These are phyloP conservation scores for Russula earlei DNA, from an alignment of 768 basidiomycete species.

Conservation along the genomic window DNA sequence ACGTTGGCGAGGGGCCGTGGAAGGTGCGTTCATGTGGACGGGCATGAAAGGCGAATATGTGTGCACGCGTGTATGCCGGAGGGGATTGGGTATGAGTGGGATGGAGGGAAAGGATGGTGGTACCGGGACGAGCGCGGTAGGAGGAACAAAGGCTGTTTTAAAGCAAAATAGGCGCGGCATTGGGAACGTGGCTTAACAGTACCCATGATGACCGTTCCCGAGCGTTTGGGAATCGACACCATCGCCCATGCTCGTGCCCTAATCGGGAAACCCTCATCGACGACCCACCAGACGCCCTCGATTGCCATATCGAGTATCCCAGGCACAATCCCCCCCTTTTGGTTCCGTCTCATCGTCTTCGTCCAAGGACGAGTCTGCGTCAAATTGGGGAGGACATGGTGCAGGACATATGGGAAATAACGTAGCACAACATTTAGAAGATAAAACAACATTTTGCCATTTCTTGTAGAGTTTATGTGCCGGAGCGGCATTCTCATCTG, in stretches of 20 bases:
- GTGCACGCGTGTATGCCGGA: background rate
- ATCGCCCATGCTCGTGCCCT: too few relatives aligned
- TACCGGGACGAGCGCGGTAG: background rate
- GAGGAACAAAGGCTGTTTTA: slow-evolving; percentile 4
- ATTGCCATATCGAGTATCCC: too few relatives aligned
- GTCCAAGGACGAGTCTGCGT: too few relatives aligned
- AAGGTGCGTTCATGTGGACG: background rate
- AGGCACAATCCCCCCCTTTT: too few relatives aligned
- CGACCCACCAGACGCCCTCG: too few relatives aligned
- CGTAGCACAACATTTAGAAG: too few relatives aligned
- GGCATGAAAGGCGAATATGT: background rate
- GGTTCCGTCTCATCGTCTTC: too few relatives aligned
- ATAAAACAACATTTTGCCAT: too few relatives aligned
- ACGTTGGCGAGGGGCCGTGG: background rate
- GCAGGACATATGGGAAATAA: too few relatives aligned
- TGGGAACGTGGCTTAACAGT: slow-evolving; percentile 10
- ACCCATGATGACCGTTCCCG: background rate
- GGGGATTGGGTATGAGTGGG: background rate
- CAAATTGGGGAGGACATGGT: too few relatives aligned
- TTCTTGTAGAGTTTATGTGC: background rate
- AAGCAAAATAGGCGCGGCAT: background rate
- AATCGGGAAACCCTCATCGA: too few relatives aligned
- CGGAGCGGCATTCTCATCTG: background rate
- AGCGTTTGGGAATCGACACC: background rate
- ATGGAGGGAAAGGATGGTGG: background rate